Conservation (phyloP, 1,139 yeast species). For the Candida glucosophila region DNA sequence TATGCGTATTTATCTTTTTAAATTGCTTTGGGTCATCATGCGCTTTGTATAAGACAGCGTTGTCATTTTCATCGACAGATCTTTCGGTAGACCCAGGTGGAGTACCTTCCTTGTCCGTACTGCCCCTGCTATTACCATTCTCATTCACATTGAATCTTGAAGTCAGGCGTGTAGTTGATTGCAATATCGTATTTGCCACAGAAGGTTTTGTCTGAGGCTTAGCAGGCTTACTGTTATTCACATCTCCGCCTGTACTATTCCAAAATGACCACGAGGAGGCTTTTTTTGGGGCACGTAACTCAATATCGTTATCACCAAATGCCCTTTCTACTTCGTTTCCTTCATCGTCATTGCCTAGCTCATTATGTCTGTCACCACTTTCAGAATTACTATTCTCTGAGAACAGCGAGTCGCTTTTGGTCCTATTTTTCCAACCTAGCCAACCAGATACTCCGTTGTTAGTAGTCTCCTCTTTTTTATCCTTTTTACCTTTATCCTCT, state of each 20-base stretch:
- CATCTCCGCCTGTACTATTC: constrained; percentile 12
- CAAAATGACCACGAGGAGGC: constrained; percentile 32
- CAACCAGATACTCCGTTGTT: no score
- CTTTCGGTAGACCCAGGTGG: constrained; percentile 7
- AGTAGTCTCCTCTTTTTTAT: no score
- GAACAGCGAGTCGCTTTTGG: no score
- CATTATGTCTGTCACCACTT: no score
- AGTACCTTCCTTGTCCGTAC: constrained; percentile 23
- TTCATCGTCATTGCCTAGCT: no score
- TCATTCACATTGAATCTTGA: constrained; percentile 9
- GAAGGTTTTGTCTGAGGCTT: constrained; percentile 6
- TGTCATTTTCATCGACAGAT: constrained; percentile 19
- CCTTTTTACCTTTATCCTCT: no score
- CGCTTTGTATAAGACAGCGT: constrained; percentile 40
- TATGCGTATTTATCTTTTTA: constrained; percentile 37
- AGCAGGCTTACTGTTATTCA: constrained; percentile 5
- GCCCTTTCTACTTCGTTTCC: no score
- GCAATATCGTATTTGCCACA: constrained; percentile 26
- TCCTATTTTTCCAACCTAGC: no score
- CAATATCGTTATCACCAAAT: no score
- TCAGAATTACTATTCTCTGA: no score
- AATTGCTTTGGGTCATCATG: constrained; percentile 35
- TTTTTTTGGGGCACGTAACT: no score
- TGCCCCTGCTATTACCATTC: constrained; percentile 29
- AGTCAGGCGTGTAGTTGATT: constrained; percentile 23